A percentile compares a stretch with the other conserved stretches of the same genome.
These are phyloP conservation scores for Silene noctiflora DNA, from an alignment of 179 eudicot genomes.

Conservation along the genomic window DNA sequence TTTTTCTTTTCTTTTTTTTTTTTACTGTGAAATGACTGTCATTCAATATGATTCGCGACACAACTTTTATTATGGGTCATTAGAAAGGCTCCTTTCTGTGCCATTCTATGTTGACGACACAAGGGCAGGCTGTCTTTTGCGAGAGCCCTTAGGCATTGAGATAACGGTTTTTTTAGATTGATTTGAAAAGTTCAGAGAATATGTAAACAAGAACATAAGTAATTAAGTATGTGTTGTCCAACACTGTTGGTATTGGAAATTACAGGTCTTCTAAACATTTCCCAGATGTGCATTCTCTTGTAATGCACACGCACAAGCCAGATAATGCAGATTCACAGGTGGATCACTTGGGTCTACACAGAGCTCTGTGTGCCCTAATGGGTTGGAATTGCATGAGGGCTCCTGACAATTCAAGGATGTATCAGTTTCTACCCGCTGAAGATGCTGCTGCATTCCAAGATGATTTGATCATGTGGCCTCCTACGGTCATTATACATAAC, in stretches of 20 bases:
- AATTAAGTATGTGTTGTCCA: constrained; percentile 28
- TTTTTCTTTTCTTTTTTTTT: background rate
- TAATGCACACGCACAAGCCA: constrained; percentile 83
- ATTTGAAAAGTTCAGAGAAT: constrained; percentile 18
- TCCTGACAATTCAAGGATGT: constrained; percentile 75
- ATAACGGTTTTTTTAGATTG: constrained; percentile 2
- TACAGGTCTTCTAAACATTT: constrained; percentile 89
- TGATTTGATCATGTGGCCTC: constrained; percentile 93
- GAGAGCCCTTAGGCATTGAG: background rate
- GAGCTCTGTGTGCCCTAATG: constrained; percentile 90
- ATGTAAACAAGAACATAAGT: constrained; percentile 32
- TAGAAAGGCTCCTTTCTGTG: constrained; percentile 2
- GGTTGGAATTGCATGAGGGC: constrained; percentile 82
- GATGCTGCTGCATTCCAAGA: constrained; percentile 76
- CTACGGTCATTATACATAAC: constrained; percentile 77
- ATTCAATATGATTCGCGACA: too few species aligned
- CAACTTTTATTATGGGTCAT: background rate
- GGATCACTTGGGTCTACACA: constrained; percentile 96
- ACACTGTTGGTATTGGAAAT: constrained; percentile 55
- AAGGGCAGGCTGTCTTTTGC: background rate
- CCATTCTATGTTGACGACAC: background rate
- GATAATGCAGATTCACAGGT: constrained; percentile 58
- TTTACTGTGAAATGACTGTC: background rate
- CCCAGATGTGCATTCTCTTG: constrained; percentile 81
- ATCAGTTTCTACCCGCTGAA: constrained; percentile 73